A percentile compares a stretch with the other conserved stretches of the same genome.
Conservation (phyloP, 2,329 filamentous ascomycete genomes). For the Chlorencoelia australis region DNA sequence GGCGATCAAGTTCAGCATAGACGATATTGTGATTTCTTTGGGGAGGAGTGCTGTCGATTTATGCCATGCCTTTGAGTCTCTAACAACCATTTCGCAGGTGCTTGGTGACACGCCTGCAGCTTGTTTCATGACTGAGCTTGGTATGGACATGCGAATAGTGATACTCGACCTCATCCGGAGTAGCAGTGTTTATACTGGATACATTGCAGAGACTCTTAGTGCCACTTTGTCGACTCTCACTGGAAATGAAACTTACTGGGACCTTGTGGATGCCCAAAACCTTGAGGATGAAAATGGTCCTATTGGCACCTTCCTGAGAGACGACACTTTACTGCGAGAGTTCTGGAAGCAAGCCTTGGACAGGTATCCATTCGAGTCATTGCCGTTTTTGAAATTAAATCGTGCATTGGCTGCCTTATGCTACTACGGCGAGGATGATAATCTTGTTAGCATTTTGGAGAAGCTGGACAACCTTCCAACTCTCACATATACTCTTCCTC, state of each 20-base stretch:
- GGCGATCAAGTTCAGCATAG: constrained; percentile 29
- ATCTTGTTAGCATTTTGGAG: constrained; percentile 42
- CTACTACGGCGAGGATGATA: constrained; percentile 25
- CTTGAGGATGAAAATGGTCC: constrained; percentile 39
- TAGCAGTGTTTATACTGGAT: constrained; percentile 23
- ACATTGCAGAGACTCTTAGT: constrained; percentile 27
- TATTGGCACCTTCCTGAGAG: constrained; percentile 34
- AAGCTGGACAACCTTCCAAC: constrained; percentile 59
- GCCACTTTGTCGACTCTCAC: constrained; percentile 24
- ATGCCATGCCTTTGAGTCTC: constrained; percentile 37
- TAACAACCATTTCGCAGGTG: constrained; percentile 34
- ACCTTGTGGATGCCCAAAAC: constrained; percentile 17
- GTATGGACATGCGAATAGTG: constrained; percentile 28
- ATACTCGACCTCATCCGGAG: constrained; percentile 27
- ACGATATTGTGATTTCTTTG: constrained; percentile 36
- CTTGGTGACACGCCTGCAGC: constrained; percentile 28
- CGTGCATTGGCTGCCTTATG: constrained; percentile 50
- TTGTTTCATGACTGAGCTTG: constrained; percentile 31
- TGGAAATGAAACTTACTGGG: constrained; percentile 26
- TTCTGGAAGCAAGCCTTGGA: constrained; percentile 56
- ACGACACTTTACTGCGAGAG: constrained; percentile 30
- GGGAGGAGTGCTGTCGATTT: constrained; percentile 36
- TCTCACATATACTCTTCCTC: constrained; percentile 69
- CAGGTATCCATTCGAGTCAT: constrained; percentile 78
- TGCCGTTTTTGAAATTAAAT: constrained; percentile 66